Conservation (phyloP, 129 eudicot species). For the Lactuca sativa region DNA sequence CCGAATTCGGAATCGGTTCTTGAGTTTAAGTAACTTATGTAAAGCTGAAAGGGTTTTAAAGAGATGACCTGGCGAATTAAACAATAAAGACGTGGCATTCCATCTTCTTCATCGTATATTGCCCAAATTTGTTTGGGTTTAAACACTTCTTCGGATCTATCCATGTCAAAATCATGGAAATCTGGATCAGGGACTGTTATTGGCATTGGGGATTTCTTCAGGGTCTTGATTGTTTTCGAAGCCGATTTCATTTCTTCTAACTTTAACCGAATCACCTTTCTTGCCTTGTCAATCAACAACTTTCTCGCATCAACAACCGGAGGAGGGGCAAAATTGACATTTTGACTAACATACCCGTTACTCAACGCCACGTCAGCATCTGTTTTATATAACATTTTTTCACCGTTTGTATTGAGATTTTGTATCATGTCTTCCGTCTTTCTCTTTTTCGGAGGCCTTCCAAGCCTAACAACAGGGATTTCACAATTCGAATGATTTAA, state of each 20-base stretch:
- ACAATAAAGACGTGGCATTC: conserved; percentile 94
- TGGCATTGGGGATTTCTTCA: conserved; percentile 35
- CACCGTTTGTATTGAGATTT: background rate
- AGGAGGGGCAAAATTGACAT: background rate
- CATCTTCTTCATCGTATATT: conserved; percentile 92
- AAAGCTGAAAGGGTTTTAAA: conserved; percentile 69
- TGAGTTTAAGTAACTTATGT: conserved; percentile 75
- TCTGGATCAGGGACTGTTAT: conserved; percentile 89
- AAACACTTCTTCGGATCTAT: conserved; percentile 77
- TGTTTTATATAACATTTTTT: background rate
- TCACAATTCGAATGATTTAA: background rate
- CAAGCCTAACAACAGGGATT: background rate
- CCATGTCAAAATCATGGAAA: conserved; percentile 87
- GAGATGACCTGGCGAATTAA: conserved; percentile 78
- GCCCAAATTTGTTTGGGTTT: conserved; percentile 96
- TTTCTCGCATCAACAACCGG: background rate
- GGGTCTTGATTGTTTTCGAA: background rate
- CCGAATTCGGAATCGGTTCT: conserved; percentile 88
- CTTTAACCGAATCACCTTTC: background rate
- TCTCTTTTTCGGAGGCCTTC: background rate
- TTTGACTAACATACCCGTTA: background rate
- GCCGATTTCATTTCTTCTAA: background rate
- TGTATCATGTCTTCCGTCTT: background rate
- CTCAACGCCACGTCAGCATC: background rate
- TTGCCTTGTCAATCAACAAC: background rate